Evolutionary conservation across 2,329 filamentous ascomycete species (phyloP).

Genomic region (Apiospora arundinis): DNA sequence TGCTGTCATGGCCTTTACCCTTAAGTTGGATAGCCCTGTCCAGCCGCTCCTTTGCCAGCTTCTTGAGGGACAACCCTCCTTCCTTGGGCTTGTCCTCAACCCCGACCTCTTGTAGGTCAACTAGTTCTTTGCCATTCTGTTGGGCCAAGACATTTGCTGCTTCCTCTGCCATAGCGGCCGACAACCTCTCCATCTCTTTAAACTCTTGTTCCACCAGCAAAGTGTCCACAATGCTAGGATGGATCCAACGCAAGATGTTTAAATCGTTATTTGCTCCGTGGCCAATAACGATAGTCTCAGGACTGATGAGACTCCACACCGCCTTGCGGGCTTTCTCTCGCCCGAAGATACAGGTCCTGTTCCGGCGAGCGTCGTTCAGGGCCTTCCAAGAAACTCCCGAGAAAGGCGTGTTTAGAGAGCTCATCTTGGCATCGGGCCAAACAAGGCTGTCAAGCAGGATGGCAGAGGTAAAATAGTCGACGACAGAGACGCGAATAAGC

Average conservation of each 20-base stretch:
- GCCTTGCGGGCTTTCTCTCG: background rate
- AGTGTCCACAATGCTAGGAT: background rate
- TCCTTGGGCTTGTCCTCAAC: background rate
- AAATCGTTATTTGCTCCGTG: background rate
- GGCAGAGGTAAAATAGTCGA: background rate
- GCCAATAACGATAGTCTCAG: background rate
- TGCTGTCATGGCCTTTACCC: background rate
- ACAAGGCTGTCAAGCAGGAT: background rate
- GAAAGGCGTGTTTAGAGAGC: background rate
- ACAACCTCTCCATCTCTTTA: background rate
- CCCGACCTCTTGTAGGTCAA: background rate
- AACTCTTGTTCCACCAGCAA: background rate
- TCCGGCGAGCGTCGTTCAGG: background rate
- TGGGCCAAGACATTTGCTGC: too few relatives aligned
- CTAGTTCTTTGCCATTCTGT: too few relatives aligned
- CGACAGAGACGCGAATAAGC: background rate
- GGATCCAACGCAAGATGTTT: constrained; percentile 9
- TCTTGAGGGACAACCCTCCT: background rate
- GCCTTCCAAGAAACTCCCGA: constrained; percentile 6
- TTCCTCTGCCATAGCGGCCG: background rate
- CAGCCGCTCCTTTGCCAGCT: background rate
- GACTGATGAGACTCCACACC: background rate
- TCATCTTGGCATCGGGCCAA: constrained; percentile 9
- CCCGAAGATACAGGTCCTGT: background rate
- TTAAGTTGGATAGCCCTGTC: background rate